Evolutionary conservation across 176 grass and related monocot species (phyloP), one percentile per base, ranked within the genome.

Genomic region (Cocos nucifera): DNA sequence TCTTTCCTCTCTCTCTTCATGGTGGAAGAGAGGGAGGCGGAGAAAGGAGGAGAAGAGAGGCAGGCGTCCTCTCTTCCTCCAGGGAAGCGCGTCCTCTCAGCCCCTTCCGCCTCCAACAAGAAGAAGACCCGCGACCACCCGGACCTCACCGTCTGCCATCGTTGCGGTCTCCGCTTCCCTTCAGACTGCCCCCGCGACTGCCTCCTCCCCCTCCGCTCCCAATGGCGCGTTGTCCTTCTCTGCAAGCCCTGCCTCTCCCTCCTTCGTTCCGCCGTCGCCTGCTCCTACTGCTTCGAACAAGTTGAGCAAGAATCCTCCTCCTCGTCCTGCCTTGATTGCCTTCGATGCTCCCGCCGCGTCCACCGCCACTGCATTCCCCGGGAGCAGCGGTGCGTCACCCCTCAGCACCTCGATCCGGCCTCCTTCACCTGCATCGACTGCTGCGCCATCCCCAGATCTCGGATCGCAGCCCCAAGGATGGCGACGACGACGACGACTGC

Each of bases 181-280:
- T 68, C 70, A 54, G 21, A 32, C 80, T n/a, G 67, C 76, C 58
- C 1, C 54, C 76, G 65, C 56, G 57, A 55, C 57, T 49, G 65
- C 5, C 69, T 93, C 54, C 67, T 66, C 17, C 71, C 70, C 6
- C 84, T 95, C 68, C 70, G 55, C 23, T 95, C 90, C 74, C 58
- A 72, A 7, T 95, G 90, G 90, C 79, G 90, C 53, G 17, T 95
- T 61, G 49, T 86, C 39, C 87, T 95, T 19, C 86, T 95, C 56
- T 95, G 90, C 64, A 20, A 54, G 7, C 55, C 69, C 69, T 95
- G 90, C 64, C 69, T 95, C 75, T 64, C 71, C 61, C 74, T 79
- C 22, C 49, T 79, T 20, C 61, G 55, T 53, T 77, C 71, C 3
- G 80, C 68, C 2, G 53, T 64, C 32, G 53, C 89, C 49, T 95